Percentiles rank a stretch among this genome's conserved stretches.
Conservation (phyloP, 768 basidiomycete species). For the Calvatia gigantea region DNA sequence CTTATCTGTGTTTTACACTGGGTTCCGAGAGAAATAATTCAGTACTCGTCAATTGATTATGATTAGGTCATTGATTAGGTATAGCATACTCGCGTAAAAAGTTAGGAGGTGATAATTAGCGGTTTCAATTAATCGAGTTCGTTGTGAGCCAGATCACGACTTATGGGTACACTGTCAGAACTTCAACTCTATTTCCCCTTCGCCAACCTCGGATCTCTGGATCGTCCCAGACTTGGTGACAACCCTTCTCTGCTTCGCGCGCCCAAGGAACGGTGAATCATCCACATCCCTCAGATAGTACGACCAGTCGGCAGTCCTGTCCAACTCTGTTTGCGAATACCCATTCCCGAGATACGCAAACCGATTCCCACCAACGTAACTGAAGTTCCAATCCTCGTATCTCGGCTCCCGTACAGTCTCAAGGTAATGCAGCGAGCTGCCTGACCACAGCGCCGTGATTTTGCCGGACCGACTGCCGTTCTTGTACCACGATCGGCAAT, state of each 20-base stretch:
- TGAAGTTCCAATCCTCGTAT: conserved; percentile 29
- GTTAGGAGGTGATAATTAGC: no score
- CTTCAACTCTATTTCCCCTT: no score
- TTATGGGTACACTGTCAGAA: no score
- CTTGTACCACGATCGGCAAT: conserved; percentile 31
- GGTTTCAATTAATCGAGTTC: no score
- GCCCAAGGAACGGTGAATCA: conserved; percentile 17
- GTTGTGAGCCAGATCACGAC: no score
- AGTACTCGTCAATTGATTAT: no score
- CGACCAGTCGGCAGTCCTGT: conserved; percentile 25
- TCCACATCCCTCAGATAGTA: conserved; percentile 23
- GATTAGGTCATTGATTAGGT: no score
- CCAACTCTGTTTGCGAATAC: conserved; percentile 26
- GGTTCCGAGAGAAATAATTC: no score
- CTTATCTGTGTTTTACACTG: no score
- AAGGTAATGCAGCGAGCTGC: conserved; percentile 28
- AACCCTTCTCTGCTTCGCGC: conserved; percentile 14
- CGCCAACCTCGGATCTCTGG: neutral
- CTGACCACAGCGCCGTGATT: conserved; percentile 27
- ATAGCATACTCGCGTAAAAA: no score
- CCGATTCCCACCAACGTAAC: conserved; percentile 23
- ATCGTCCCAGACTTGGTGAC: conserved; percentile 4
- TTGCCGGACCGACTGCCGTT: conserved; percentile 19
- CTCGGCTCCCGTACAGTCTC: conserved; percentile 25
- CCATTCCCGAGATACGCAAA: conserved; percentile 28